Base-by-base conservation (phyloP, 305 asterid genomes). In the Rubia peregrina region DNA sequence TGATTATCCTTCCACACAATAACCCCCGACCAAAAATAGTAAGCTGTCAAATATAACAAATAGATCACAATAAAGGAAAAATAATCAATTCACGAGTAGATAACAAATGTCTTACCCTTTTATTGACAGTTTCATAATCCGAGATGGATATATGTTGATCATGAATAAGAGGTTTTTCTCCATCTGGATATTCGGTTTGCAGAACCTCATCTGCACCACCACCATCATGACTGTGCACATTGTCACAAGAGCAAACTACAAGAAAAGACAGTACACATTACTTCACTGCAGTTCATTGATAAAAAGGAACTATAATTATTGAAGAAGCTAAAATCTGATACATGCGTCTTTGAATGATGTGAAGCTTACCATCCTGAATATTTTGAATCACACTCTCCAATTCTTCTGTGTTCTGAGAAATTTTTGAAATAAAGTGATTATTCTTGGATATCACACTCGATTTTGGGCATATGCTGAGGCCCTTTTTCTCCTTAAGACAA, bases 371-470 rank as follows among this genome's bases (percentile, higher is more conserved):
- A 73, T 79, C 88, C 67, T 81, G 88, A 72, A 77, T 73, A 80
- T 49, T 77, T 69, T 74, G 86, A 75, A 76, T 71, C 75, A 70
- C 51, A 53, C 72, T 61, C 73, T 46, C 83, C 48, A 69, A 53
- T 75, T 82, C 84, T 59, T 83, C 90, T 0, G 79, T 77, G 69
- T 78, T 79, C 59, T 84, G 87, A 81, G 76, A 75, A 74, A 73
- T 75, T 78, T 74, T 82, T 69, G 81, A 77, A 71, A 42, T 83
- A 73, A 92, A 89, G 78, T 82, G 92, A 83, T 94, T 77, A 75
- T 68, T 77, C 85, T 93, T 90, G 81, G 89, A 79, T 75, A 93
- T 90, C 82, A 81, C 72, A 69, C 82, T 81, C 49, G 98, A 93
- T 77, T 83, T 88, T 74, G 80, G 87, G 85, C 96, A 84, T 48